A percentile compares a stretch with the other conserved stretches of the same genome.
Evolutionary conservation across 139 green algal genomes (phyloP).

Genomic region (Chlamydomonas applanata): DNA sequence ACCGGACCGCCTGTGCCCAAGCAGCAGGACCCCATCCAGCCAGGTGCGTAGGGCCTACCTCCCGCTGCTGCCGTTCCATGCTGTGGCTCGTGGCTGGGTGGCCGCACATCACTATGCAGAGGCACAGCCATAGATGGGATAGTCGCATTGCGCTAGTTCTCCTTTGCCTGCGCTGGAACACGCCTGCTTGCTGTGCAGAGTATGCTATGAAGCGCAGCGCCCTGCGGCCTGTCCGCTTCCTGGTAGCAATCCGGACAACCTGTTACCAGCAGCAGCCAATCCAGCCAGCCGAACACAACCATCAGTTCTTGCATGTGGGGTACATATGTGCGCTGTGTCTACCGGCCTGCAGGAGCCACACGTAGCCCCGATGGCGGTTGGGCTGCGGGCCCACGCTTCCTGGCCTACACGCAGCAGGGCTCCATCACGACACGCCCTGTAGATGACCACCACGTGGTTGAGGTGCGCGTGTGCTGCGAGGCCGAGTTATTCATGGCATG

Average conservation of each 20-base stretch:
- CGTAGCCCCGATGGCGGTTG: neutral
- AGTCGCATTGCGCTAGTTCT: no score
- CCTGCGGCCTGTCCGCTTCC: neutral
- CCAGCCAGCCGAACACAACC: neutral
- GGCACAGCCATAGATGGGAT: no score
- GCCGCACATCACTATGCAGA: no score
- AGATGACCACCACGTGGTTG: conserved; percentile 59
- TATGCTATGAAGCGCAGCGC: conserved; percentile 34
- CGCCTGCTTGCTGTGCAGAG: no score
- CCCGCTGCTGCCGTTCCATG: no score
- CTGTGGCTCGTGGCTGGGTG: no score
- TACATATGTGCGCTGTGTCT: neutral
- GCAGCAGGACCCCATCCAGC: conserved; percentile 70
- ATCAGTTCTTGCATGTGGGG: neutral
- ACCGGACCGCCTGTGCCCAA: neutral
- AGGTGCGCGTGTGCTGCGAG: conserved; percentile 41
- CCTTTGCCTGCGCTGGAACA: no score
- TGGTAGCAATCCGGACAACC: neutral
- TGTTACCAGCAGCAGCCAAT: neutral
- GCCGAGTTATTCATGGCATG: neutral
- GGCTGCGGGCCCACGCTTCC: conserved; percentile 40
- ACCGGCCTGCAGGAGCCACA: neutral
- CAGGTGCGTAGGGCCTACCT: no score
- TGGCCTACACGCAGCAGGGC: conserved; percentile 76
- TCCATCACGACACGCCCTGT: conserved; percentile 53